Percentiles rank a stretch among this genome's conserved stretches.
Conservation (phyloP, 257 asterid genomes). For the Primulina eburnea region DNA sequence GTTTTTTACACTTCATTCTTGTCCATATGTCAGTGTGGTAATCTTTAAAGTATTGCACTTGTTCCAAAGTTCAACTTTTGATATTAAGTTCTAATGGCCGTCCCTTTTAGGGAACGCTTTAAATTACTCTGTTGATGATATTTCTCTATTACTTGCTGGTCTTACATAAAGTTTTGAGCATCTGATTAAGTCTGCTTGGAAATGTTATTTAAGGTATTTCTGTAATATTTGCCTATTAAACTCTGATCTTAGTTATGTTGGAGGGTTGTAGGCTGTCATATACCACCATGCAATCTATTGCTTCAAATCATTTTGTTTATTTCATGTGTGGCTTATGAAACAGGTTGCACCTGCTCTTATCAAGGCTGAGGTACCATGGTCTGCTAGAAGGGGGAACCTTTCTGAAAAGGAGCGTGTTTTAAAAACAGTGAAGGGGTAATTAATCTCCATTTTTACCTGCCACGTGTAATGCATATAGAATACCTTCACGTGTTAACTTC, state of each 20-base stretch:
- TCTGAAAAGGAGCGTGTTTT: conserved; percentile 82
- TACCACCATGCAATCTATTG: conserved; percentile 3
- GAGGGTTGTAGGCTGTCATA: background rate
- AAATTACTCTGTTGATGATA: conserved; percentile 3
- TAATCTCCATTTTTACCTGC: conserved; percentile 10
- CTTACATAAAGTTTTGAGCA: background rate
- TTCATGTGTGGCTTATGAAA: conserved; percentile 18
- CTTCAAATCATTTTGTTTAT: background rate
- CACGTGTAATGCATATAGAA: conserved; percentile 7
- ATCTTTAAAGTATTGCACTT: background rate
- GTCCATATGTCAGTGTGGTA: background rate
- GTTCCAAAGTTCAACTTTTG: background rate
- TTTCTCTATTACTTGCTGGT: background rate
- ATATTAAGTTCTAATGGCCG: background rate
- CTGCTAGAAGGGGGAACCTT: conserved; percentile 72
- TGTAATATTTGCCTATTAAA: background rate
- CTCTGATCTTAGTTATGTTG: background rate
- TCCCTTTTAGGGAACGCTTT: background rate
- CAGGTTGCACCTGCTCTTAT: conserved; percentile 66
- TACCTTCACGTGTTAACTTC: background rate
- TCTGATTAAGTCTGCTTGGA: background rate
- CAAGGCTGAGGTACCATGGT: conserved; percentile 97
- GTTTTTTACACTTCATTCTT: background rate
- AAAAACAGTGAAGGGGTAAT: conserved; percentile 94
- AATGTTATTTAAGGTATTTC: conserved; percentile 8